phyloP scores from a whole-genome alignment of 2,329 filamentous ascomycete species.

The Pochonia chlamydosporia region DNA sequence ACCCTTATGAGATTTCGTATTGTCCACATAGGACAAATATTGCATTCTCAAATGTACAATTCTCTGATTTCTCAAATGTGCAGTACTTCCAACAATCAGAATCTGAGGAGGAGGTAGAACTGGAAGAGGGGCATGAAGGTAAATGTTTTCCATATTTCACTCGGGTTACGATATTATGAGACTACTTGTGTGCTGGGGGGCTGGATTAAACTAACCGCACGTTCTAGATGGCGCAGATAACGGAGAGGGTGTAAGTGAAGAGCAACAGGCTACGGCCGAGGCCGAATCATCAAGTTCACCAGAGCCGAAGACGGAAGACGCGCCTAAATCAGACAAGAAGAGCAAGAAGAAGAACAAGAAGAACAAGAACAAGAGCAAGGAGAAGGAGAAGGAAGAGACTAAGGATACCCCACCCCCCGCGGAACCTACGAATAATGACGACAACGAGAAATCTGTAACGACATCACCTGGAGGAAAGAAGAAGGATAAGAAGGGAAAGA shows the following conservation, averaged over 20 bases:
- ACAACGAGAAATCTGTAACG: conserved; percentile 8
- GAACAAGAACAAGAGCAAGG: conserved; percentile 14
- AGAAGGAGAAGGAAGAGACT: conserved; percentile 6
- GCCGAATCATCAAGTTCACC: neutral
- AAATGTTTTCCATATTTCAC: conserved; percentile 8
- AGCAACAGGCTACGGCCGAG: neutral
- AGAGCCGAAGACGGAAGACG: conserved; percentile 10
- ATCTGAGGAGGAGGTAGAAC: conserved; percentile 32
- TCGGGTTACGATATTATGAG: too few relatives aligned
- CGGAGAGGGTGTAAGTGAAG: conserved; percentile 2
- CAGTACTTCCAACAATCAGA: conserved; percentile 33
- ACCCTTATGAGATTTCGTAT: conserved; percentile 28
- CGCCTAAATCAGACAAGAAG: conserved; percentile 3
- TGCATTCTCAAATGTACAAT: conserved; percentile 32
- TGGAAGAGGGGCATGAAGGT: conserved; percentile 10
- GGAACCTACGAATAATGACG: conserved; percentile 14
- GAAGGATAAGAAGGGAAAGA: conserved; percentile 16
- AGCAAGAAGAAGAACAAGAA: conserved; percentile 15
- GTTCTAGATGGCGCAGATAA: conserved; percentile 2
- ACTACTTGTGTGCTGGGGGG: too few relatives aligned
- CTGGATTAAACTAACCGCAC: neutral
- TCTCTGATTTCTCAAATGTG: conserved; percentile 37
- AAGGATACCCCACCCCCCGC: neutral
- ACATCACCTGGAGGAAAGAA: conserved; percentile 17
- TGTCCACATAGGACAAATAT: conserved; percentile 34